Percentiles rank a stretch among this genome's conserved stretches.
These are phyloP conservation scores for Hyphodiscus sp. DNA, from an alignment of 2,329 filamentous ascomycete species.

Conservation along the genomic window DNA sequence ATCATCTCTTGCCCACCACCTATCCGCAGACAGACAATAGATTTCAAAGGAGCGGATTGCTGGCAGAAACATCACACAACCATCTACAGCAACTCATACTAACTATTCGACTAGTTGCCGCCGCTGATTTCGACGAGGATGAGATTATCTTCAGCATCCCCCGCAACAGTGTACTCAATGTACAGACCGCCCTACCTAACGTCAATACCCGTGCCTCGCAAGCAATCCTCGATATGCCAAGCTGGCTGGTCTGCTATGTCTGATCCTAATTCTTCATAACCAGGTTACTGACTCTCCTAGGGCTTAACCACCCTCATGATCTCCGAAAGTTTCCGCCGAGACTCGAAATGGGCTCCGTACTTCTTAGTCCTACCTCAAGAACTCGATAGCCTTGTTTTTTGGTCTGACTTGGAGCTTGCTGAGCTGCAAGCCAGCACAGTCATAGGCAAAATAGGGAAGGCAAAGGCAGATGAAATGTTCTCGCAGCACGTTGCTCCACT, in stretches of 20 bases:
- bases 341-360: conserved; percentile 43
- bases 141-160: conserved; percentile 62
- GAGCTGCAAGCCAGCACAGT: conserved; percentile 60
- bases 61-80: neutral
- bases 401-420: conserved; percentile 52
- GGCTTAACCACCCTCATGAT: conserved; percentile 21
- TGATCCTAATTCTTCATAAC: neutral
- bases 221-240: conserved; percentile 36
- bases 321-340: conserved; percentile 10
- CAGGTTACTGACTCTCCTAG: conserved; percentile 15
- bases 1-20: conserved; percentile 38
- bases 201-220: conserved; percentile 29
- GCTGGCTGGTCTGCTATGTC: conserved; percentile 36
- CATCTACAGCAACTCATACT: conserved; percentile 4
- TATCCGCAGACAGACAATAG: conserved; percentile 1
- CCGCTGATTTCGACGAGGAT: conserved; percentile 49
- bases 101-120: conserved; percentile 42
- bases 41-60: neutral
- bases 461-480: conserved; percentile 52
- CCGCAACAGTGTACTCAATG: conserved; percentile 50
- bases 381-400: conserved; percentile 67
- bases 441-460: conserved; percentile 56
- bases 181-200: conserved; percentile 50
- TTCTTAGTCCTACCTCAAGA: conserved; percentile 51
- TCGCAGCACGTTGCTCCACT: conserved; percentile 46